Evolutionary conservation across 257 asterid genomes (phyloP).

Genomic region (Solanum chmielewskii): DNA sequence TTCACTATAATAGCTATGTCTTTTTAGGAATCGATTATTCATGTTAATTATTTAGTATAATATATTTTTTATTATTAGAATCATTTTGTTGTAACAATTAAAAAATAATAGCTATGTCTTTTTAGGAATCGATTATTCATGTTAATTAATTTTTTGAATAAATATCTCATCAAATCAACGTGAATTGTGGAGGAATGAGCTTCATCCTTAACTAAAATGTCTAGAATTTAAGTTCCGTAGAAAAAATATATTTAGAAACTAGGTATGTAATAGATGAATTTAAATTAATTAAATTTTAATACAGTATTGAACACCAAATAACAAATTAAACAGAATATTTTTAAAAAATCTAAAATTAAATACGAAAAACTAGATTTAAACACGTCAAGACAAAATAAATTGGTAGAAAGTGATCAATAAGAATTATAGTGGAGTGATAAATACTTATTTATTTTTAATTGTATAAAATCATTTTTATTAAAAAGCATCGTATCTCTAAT

Average conservation of each 20-base stretch:
- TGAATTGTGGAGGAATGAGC: neutral
- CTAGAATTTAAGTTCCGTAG: too few relatives aligned
- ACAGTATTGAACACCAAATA: too few relatives aligned
- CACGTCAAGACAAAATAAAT: neutral
- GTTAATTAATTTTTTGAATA: neutral
- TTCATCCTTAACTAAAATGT: neutral
- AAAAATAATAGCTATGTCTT: too few relatives aligned
- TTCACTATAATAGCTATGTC: neutral
- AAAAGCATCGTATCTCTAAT: accelerated
- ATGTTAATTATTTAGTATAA: neutral
- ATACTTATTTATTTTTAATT: too few relatives aligned
- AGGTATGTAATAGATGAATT: neutral
- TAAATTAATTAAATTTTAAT: neutral
- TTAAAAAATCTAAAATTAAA: too few relatives aligned
- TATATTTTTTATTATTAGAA: too few relatives aligned
- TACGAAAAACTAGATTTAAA: too few relatives aligned
- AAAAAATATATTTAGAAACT: too few relatives aligned
- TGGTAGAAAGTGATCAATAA: neutral
- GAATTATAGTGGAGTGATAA: neutral
- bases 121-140: too few relatives aligned
- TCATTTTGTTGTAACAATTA: too few relatives aligned
- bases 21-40: neutral
- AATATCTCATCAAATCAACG: neutral
- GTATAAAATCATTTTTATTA: accelerated
- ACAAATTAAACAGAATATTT: too few relatives aligned